phyloP scores from a whole-genome alignment of 805 yeast species.

The Wickerhamomyces bovis region DNA sequence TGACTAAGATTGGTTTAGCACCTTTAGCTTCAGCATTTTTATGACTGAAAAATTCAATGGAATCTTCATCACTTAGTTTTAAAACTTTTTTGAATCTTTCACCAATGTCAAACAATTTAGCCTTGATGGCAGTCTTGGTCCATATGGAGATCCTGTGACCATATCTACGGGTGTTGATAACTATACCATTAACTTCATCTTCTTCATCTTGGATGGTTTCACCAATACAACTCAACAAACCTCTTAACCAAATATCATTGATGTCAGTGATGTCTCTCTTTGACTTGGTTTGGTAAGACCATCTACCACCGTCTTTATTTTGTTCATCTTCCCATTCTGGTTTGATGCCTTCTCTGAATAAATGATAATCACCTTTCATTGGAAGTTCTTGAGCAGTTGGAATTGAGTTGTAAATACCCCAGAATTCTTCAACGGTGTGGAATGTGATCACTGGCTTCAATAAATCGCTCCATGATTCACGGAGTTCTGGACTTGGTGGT shows the following conservation, averaged over 20 bases:
- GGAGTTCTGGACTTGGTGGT: constrained; percentile 63
- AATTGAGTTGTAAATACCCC: constrained; percentile 94
- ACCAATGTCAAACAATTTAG: constrained; percentile 70
- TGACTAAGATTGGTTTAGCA: constrained; percentile 24
- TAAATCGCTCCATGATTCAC: constrained; percentile 86
- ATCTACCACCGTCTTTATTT: constrained; percentile 90
- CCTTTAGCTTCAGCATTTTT: constrained; percentile 21
- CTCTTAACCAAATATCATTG: constrained; percentile 89
- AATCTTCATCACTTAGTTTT: constrained; percentile 65
- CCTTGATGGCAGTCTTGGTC: constrained; percentile 74
- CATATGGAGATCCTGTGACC: constrained; percentile 85
- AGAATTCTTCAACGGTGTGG: constrained; percentile 94
- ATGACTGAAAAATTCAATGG: constrained; percentile 75
- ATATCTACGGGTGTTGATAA: constrained; percentile 78
- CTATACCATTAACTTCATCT: constrained; percentile 90
- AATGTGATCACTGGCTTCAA: constrained; percentile 90
- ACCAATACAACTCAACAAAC: constrained; percentile 86
- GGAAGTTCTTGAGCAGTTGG: constrained; percentile 92
- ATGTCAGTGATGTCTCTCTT: constrained; percentile 51
- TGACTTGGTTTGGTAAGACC: constrained; percentile 74
- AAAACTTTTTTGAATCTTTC: constrained; percentile 81
- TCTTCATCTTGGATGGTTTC: constrained; percentile 81
- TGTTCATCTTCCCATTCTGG: constrained; percentile 98
- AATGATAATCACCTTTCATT: constrained; percentile 86
- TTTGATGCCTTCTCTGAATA: constrained; percentile 87